phyloP scores from a whole-genome alignment of 23 red algal species.

The Gracilaria domingensis region DNA sequence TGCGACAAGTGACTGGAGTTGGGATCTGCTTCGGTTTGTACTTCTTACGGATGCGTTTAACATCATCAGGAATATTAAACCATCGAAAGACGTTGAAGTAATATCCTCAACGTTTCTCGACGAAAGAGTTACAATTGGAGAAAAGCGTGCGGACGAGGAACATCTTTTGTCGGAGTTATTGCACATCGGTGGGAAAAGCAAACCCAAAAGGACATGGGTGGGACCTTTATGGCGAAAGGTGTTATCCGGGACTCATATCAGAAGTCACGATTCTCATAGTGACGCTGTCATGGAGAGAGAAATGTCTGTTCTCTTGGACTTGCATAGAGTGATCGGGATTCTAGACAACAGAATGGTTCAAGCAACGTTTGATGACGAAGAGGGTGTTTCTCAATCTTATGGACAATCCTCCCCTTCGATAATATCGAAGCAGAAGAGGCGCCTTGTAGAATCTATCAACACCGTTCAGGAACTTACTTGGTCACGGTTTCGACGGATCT shows the following conservation, averaged over 20 bases:
- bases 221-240: constrained; percentile 44
- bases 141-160: constrained; percentile 5
- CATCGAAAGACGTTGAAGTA: neutral
- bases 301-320: constrained; percentile 41
- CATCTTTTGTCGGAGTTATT: neutral
- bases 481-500: neutral
- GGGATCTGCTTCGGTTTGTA: constrained; percentile 42
- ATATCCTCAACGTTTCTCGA: constrained; percentile 1
- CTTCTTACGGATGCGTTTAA: constrained; percentile 51
- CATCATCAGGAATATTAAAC: neutral
- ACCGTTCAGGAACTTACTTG: constrained; percentile 35
- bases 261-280: neutral
- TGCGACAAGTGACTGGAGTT: constrained; percentile 24
- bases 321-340: constrained; percentile 44
- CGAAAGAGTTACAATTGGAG: neutral
- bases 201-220: constrained; percentile 31
- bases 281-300: constrained; percentile 13
- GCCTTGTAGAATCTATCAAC: neutral
- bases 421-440: constrained; percentile 18
- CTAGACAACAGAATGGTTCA: constrained; percentile 22
- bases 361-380: neutral
- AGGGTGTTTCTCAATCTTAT: neutral
- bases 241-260: constrained; percentile 10
- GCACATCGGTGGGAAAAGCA: neutral
- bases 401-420: neutral